Percentiles rank a stretch among this genome's conserved stretches.
Conservation (phyloP, 306 rosid species). For the Fragaria nilgerrensis region DNA sequence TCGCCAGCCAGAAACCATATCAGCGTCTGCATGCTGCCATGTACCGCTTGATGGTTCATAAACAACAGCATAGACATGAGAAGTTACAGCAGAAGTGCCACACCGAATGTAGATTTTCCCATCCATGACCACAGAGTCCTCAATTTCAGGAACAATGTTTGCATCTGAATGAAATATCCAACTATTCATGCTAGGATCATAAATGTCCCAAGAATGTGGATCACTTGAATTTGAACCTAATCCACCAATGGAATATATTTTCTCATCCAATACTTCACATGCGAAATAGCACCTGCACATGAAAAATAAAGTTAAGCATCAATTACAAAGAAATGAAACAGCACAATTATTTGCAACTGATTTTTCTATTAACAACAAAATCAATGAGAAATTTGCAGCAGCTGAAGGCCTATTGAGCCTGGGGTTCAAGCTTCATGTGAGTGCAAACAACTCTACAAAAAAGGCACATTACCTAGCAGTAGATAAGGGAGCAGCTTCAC, state of each 20-base stretch:
- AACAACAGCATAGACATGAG: slow-evolving; percentile 54
- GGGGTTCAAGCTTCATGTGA: too few species aligned
- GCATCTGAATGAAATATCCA: slow-evolving; percentile 58
- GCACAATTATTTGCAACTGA: not conserved
- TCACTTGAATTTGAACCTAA: slow-evolving; percentile 60
- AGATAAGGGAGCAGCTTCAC: slow-evolving; percentile 60
- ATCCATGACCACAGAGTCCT: slow-evolving; percentile 70
- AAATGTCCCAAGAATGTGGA: slow-evolving; percentile 79
- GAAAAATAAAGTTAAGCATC: not conserved
- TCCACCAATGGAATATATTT: slow-evolving; percentile 83
- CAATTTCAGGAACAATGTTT: slow-evolving; percentile 57
- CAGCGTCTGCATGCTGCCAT: slow-evolving; percentile 77
- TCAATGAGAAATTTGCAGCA: not conserved
- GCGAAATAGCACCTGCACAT: slow-evolving; percentile 75
- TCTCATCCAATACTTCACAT: slow-evolving; percentile 68
- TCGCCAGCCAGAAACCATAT: slow-evolving; percentile 80
- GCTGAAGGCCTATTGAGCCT: too few species aligned
- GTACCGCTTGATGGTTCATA: slow-evolving; percentile 71
- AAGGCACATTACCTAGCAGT: slow-evolving; percentile 60
- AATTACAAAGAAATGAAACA: not conserved
- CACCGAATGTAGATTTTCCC: slow-evolving; percentile 74
- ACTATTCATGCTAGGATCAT: slow-evolving; percentile 47
- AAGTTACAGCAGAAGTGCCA: slow-evolving; percentile 42
- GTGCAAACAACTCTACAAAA: too few species aligned
- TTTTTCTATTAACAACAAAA: not conserved